Percentiles rank a stretch among this genome's conserved stretches.
These are phyloP conservation scores for Calonectria montana DNA, from an alignment of 2,329 filamentous ascomycete species.

Conservation along the genomic window DNA sequence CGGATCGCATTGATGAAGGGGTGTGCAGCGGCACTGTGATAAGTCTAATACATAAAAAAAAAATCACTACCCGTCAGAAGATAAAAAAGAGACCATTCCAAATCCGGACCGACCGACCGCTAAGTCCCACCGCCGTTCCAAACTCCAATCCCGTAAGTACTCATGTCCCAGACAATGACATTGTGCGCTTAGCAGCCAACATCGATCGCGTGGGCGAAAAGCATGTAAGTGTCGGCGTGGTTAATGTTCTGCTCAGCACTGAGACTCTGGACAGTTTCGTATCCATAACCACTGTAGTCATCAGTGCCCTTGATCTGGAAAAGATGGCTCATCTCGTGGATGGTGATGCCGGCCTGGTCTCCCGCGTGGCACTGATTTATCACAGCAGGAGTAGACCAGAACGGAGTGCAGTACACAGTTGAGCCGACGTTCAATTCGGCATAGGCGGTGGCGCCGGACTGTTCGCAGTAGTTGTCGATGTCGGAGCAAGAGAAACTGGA, in stretches of 20 bases:
- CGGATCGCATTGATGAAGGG: neutral
- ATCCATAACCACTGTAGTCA: constrained; percentile 67
- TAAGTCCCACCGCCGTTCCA: neutral
- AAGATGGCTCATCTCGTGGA: constrained; percentile 74
- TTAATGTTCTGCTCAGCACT: constrained; percentile 60
- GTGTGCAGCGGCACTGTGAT: neutral
- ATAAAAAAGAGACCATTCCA: neutral
- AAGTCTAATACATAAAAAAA: neutral
- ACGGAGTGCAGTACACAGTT: constrained; percentile 70
- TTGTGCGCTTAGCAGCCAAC: neutral
- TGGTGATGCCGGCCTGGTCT: constrained; percentile 71
- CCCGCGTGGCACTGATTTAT: constrained; percentile 67
- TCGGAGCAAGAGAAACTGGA: constrained; percentile 68
- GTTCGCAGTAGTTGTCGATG: constrained; percentile 59
- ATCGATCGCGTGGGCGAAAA: constrained; percentile 53
- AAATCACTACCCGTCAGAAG: neutral
- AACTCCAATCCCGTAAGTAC: neutral
- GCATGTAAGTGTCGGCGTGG: constrained; percentile 70
- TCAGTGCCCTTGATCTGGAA: constrained; percentile 64
- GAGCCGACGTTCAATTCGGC: constrained; percentile 63
- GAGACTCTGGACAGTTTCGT: constrained; percentile 61
- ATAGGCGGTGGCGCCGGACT: constrained; percentile 64
- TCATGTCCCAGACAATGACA: neutral
- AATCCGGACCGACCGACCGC: neutral
- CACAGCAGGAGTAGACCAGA: constrained; percentile 65